Conservation (phyloP, 1,139 yeast species). For the Sugiyamaella japonica region DNA sequence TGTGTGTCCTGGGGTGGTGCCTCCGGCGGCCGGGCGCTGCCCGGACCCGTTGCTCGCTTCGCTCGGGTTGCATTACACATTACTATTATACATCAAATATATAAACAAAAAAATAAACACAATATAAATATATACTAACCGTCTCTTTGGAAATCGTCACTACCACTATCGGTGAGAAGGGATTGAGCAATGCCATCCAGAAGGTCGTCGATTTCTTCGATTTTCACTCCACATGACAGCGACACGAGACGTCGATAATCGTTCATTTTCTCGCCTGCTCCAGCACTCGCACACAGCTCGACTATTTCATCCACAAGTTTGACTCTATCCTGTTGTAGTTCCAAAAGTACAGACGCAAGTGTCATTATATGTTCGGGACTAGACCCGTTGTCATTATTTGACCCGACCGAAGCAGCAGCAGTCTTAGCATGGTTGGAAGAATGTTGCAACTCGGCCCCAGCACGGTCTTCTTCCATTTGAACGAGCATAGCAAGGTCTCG, state of each 20-base stretch:
- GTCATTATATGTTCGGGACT: conserved; percentile 33
- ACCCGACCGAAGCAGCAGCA: neutral
- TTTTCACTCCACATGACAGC: conserved; percentile 74
- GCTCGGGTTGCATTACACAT: neutral
- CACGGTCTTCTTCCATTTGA: conserved; percentile 48
- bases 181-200: conserved; percentile 54
- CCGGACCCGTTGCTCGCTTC: too few species aligned
- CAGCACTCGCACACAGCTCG: conserved; percentile 48
- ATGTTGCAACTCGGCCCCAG: conserved; percentile 35
- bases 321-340: conserved; percentile 51
- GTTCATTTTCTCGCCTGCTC: conserved; percentile 61
- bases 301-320: conserved; percentile 48
- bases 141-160: conserved; percentile 10
- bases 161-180: conserved; percentile 5
- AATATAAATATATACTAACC: conserved; percentile 7
- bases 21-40: too few species aligned
- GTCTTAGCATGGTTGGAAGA: neutral
- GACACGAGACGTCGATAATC: conserved; percentile 81
- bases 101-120: conserved; percentile 1
- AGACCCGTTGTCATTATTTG: conserved; percentile 15
- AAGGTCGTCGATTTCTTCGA: conserved; percentile 78
- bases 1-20: too few species aligned
- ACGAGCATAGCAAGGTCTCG: conserved; percentile 51
- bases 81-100: conserved; percentile 13
- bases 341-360: conserved; percentile 46